These are phyloP conservation scores for Arabidopsis hybrid DNA, from an alignment of 441 rosid species.

Conservation along the genomic window DNA sequence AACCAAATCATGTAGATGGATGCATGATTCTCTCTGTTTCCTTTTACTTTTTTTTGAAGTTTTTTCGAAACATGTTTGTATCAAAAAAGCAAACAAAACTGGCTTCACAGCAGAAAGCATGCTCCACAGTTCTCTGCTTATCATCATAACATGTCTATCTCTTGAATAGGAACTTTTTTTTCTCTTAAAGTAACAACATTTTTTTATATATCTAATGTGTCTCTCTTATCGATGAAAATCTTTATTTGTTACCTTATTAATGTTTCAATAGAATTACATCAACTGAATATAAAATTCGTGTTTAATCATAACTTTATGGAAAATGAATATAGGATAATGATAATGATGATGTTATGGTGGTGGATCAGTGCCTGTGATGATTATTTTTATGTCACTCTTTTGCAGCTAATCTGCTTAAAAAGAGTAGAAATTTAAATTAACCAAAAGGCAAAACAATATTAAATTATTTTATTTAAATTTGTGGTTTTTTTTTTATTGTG, in stretches of 20 bases:
- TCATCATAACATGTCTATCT: slow-evolving; percentile 55
- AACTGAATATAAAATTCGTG: background rate
- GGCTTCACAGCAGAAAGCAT: slow-evolving; percentile 46
- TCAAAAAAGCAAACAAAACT: slow-evolving; percentile 53
- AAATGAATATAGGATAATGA: slow-evolving; percentile 11
- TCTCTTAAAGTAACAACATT: background rate
- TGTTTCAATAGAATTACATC: slow-evolving; percentile 32
- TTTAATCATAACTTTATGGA: slow-evolving; percentile 13
- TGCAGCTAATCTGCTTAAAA: slow-evolving; percentile 22
- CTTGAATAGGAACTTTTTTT: background rate
- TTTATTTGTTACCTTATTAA: background rate
- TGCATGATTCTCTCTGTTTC: slow-evolving; percentile 39
- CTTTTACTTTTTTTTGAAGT: slow-evolving; percentile 45
- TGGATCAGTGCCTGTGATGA: slow-evolving; percentile 47
- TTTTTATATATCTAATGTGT: background rate
- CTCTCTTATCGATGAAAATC: background rate
- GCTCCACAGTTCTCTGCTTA: slow-evolving; percentile 47
- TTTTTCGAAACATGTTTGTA: slow-evolving; percentile 35
- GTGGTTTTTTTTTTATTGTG: background rate
- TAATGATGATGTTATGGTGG: slow-evolving; percentile 34
- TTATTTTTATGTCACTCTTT: slow-evolving; percentile 46
- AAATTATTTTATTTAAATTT: background rate
- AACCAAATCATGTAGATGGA: slow-evolving; percentile 38
- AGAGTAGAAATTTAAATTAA: background rate
- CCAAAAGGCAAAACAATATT: background rate